Evolutionary conservation across 2,329 filamentous ascomycete genomes (phyloP).

Genomic region (Metarhizium robertsii): DNA sequence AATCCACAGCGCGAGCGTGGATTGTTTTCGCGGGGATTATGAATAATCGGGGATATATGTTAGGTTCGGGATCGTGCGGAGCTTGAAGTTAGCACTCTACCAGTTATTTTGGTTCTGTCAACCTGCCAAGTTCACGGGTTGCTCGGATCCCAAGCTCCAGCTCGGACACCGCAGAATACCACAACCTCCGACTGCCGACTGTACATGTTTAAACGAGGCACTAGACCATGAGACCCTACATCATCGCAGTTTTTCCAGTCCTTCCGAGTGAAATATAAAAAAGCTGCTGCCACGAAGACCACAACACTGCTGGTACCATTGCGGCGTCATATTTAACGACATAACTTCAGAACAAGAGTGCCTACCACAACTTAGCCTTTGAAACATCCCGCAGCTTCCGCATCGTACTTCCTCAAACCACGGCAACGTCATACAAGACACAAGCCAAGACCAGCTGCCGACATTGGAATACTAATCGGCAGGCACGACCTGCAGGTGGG

Average conservation of each 20-base stretch:
- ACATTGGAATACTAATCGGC: neutral
- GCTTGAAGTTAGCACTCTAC: neutral
- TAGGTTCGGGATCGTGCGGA: neutral
- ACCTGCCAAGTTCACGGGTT: neutral
- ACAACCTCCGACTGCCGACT: neutral
- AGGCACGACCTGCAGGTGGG: neutral
- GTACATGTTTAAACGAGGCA: too few relatives aligned
- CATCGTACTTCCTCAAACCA: neutral
- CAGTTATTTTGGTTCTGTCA: neutral
- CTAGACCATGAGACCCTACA: too few relatives aligned
- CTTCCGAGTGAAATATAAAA: too few relatives aligned
- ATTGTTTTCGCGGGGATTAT: neutral
- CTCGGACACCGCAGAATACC: neutral
- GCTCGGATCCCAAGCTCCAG: conserved; percentile 1
- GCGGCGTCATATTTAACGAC: too few relatives aligned
- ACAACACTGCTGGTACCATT: too few relatives aligned
- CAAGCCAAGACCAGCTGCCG: neutral
- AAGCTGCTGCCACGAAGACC: too few relatives aligned
- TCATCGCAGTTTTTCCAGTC: too few relatives aligned
- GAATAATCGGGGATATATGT: neutral
- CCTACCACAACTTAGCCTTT: neutral
- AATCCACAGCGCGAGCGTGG: neutral
- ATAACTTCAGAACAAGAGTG: too few relatives aligned
- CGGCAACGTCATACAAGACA: neutral
- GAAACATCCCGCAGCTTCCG: neutral